These are phyloP conservation scores for Lodderomyces orthopsilosis DNA, from an alignment of 1,139 yeast species.

Conservation along the genomic window DNA sequence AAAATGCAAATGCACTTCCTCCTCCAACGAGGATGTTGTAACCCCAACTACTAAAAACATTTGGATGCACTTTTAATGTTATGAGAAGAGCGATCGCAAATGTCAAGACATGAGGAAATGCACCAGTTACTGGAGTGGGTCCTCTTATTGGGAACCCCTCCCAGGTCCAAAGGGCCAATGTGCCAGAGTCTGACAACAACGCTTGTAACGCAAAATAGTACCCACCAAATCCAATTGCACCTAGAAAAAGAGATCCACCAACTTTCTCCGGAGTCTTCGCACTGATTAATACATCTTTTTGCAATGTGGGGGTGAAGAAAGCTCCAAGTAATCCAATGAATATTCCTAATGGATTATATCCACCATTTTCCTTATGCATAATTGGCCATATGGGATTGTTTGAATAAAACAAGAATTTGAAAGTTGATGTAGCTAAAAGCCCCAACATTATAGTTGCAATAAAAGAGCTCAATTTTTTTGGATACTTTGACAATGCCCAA, in stretches of 20 bases:
- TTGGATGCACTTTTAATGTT: slow-evolving; percentile 26
- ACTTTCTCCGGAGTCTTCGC: background rate
- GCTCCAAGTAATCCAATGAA: slow-evolving; percentile 66
- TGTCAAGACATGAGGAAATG: slow-evolving; percentile 60
- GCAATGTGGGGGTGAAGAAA: slow-evolving; percentile 38
- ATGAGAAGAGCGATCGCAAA: slow-evolving; percentile 54
- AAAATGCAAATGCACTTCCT: slow-evolving; percentile 48
- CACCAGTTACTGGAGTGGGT: slow-evolving; percentile 89
- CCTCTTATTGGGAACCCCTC: slow-evolving; percentile 87
- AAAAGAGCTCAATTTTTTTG: slow-evolving; percentile 47
- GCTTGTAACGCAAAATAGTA: slow-evolving; percentile 71
- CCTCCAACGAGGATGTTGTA: slow-evolving; percentile 43
- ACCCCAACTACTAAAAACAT: slow-evolving; percentile 22
- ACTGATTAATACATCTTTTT: slow-evolving; percentile 5
- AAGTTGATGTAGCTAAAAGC: slow-evolving; percentile 64
- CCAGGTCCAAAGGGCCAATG: slow-evolving; percentile 90
- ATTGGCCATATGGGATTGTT: slow-evolving; percentile 97
- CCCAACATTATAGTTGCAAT: slow-evolving; percentile 70
- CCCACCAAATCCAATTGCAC: slow-evolving; percentile 76
- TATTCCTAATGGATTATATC: slow-evolving; percentile 74
- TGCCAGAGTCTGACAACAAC: slow-evolving; percentile 77
- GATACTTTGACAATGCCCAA: slow-evolving; percentile 41
- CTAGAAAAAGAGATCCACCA: slow-evolving; percentile 44
- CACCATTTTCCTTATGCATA: slow-evolving; percentile 83
- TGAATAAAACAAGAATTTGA: slow-evolving; percentile 74